Conservation (phyloP, 2,329 filamentous ascomycete genomes). For the Fusarium musae region DNA sequence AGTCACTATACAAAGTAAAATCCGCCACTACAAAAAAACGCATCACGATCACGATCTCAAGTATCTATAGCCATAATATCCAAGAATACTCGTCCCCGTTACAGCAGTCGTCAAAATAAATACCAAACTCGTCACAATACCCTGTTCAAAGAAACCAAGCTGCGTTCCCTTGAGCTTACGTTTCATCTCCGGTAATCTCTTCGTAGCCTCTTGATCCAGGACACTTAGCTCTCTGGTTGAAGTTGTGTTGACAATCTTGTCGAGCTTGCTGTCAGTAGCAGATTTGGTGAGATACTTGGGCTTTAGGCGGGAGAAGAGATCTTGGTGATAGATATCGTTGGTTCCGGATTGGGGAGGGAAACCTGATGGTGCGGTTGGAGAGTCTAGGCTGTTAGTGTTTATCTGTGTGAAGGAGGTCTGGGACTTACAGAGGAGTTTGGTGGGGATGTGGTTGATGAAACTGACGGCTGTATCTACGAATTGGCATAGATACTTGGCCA, state of each 20-base stretch:
- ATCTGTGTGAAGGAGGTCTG: fast-evolving
- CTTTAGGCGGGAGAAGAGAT: conserved; percentile 12
- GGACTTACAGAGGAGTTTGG: conserved; percentile 11
- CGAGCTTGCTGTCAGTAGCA: neutral
- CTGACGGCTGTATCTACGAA: conserved; percentile 19
- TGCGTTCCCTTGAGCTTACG: conserved; percentile 8
- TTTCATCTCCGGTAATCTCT: conserved; percentile 12
- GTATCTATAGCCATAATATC: conserved; percentile 21
- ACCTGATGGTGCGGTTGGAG: conserved; percentile 1
- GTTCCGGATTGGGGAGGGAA: neutral
- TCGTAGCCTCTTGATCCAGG: conserved; percentile 9
- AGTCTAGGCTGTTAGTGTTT: neutral
- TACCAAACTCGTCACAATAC: conserved; percentile 26
- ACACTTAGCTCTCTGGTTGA: neutral
- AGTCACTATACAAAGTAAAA: neutral
- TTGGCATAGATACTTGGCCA: conserved; percentile 29
- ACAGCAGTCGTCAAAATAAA: conserved; percentile 19
- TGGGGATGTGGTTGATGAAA: conserved; percentile 21
- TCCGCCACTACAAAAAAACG: neutral
- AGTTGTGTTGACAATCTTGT: neutral
- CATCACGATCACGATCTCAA: neutral
- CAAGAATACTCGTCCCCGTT: conserved; percentile 12
- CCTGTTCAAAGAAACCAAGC: conserved; percentile 32
- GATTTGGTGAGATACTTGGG: conserved; percentile 22
- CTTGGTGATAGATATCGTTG: conserved; percentile 2